These are phyloP conservation scores for Ophiostoma piceae DNA, from an alignment of 2,329 filamentous ascomycete species.

Conservation along the genomic window DNA sequence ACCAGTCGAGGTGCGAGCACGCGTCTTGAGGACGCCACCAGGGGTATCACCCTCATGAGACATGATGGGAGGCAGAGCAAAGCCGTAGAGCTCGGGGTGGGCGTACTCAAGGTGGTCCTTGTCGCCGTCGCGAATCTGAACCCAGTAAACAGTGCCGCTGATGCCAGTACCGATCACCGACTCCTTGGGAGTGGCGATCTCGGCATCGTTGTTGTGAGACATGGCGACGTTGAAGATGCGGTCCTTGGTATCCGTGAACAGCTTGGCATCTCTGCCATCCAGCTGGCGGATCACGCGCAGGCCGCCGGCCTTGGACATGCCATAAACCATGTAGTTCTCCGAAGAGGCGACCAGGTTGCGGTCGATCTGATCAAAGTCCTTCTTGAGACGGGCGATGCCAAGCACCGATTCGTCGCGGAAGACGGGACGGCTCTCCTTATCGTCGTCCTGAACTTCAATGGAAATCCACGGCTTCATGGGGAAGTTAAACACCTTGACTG, in stretches of 20 bases:
- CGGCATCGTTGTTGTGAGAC: conserved; percentile 60
- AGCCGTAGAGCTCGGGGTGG: conserved; percentile 76
- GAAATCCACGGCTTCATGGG: conserved; percentile 95
- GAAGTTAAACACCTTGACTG: conserved; percentile 85
- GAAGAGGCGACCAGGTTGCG: conserved; percentile 87
- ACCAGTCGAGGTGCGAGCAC: conserved; percentile 80
- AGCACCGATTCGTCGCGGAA: conserved; percentile 75
- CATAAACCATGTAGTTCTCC: conserved; percentile 87
- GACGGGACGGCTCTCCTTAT: conserved; percentile 51
- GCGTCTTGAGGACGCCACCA: conserved; percentile 89
- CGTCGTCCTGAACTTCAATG: conserved; percentile 63
- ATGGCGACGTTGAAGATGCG: conserved; percentile 92
- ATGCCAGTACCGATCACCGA: conserved; percentile 87
- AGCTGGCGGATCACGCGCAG: conserved; percentile 92
- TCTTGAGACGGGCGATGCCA: conserved; percentile 91
- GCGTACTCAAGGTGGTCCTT: conserved; percentile 75
- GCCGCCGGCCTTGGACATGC: conserved; percentile 86
- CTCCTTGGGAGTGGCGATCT: conserved; percentile 58
- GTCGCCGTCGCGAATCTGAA: conserved; percentile 68
- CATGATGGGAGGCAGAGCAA: conserved; percentile 81
- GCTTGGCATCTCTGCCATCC: conserved; percentile 82
- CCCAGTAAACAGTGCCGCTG: conserved; percentile 96
- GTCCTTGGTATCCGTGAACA: conserved; percentile 87
- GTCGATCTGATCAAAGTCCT: conserved; percentile 96
- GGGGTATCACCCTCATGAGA: conserved; percentile 85